A percentile compares a stretch with the other conserved stretches of the same genome.
phyloP scores from a whole-genome alignment of 768 basidiomycete species.

The Clitopilus hobsonii region DNA sequence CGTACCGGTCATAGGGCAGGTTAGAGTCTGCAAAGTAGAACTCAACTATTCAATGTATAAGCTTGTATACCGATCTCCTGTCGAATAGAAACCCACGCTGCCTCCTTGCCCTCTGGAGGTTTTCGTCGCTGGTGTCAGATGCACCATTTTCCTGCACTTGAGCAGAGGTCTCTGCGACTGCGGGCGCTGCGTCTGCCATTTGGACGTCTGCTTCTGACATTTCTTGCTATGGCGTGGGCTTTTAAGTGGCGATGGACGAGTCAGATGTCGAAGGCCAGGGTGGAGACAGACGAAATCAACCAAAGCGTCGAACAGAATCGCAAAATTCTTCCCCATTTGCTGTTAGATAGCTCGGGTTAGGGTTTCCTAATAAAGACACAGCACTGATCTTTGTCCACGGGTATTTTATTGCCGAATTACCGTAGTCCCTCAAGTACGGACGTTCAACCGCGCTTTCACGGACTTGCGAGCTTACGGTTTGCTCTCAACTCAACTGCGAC shows the following conservation, averaged over 20 bases:
- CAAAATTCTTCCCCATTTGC: neutral
- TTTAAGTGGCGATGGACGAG: slow-evolving; percentile 6
- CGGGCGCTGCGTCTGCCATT: slow-evolving; percentile 10
- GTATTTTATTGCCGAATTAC: neutral
- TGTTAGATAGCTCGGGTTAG: neutral
- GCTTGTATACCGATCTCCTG: neutral
- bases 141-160: no score
- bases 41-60: slow-evolving; percentile 52
- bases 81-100: slow-evolving; percentile 39
- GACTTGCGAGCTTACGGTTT: neutral
- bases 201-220: slow-evolving; percentile 21
- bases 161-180: neutral
- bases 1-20: slow-evolving; percentile 83
- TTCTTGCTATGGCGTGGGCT: neutral
- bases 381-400: neutral
- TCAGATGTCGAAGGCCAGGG: slow-evolving; percentile 11
- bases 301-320: neutral
- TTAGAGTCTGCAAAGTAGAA: slow-evolving; percentile 98
- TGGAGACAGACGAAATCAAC: neutral
- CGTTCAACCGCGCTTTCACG: no score
- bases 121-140: slow-evolving; percentile 27
- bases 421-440: no score
- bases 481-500: neutral
- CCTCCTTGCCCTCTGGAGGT: slow-evolving; percentile 43
- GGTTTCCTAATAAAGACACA: neutral